Conservation (phyloP, 805 yeast species). For the Wilhelminamyces savonicus region DNA sequence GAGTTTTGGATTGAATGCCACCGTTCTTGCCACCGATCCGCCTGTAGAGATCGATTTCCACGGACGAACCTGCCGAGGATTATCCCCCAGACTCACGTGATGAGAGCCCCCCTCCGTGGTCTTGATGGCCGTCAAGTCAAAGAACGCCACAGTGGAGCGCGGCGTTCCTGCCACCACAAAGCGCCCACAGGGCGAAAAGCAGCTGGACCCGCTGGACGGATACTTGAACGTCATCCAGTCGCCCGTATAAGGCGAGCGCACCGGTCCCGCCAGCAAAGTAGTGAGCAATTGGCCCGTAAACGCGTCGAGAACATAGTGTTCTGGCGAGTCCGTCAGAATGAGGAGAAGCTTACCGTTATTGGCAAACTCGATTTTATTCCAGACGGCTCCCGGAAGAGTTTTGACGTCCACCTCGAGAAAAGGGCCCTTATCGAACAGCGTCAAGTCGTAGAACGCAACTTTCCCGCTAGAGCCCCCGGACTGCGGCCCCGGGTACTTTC, state of each 20-base stretch:
- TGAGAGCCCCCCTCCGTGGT: constrained; percentile 14
- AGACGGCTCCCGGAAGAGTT: constrained; percentile 20
- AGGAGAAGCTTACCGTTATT: constrained; percentile 66
- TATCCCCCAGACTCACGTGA: constrained; percentile 10
- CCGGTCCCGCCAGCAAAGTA: constrained; percentile 6
- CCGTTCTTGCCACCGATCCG: constrained; percentile 39
- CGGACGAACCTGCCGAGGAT: constrained; percentile 16
- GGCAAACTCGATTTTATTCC: constrained; percentile 73
- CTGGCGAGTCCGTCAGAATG: constrained; percentile 46
- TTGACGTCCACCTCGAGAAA: constrained; percentile 28
- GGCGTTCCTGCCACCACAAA: constrained; percentile 28
- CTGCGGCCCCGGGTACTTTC: constrained; percentile 13
- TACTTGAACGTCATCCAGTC: constrained; percentile 24
- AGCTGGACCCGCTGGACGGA: constrained; percentile 24
- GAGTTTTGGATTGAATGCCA: constrained; percentile 56
- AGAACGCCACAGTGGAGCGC: constrained; percentile 17
- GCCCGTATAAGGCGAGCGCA: constrained; percentile 1
- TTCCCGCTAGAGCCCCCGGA: constrained; percentile 14
- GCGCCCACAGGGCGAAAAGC: constrained; percentile 38
- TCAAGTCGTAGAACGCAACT: constrained; percentile 53
- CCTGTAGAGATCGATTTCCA: constrained; percentile 10
- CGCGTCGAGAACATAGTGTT: constrained; percentile 64
- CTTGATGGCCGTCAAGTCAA: constrained; percentile 21
- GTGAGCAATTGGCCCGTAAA: constrained; percentile 50
- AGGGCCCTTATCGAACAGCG: constrained; percentile 52